A percentile compares a stretch with the other conserved stretches of the same genome.
These are phyloP conservation scores for Ceratocystis huliohia DNA, from an alignment of 2,329 filamentous ascomycete genomes.

Conservation along the genomic window DNA sequence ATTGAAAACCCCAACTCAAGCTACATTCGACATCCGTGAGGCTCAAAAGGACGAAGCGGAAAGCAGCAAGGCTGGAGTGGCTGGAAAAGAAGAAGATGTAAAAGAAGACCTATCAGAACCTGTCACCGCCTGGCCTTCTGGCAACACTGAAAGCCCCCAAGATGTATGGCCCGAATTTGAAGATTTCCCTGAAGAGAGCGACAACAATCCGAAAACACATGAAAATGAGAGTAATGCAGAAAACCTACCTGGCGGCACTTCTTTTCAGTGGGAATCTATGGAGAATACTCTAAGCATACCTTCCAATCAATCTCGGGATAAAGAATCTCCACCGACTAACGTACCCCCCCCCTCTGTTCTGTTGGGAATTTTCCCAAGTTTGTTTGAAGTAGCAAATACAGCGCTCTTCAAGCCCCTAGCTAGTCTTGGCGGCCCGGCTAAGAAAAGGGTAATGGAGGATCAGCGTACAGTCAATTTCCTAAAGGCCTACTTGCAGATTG, in stretches of 20 bases:
- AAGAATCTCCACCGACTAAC: constrained; percentile 58
- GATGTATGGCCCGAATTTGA: constrained; percentile 43
- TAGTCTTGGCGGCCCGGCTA: constrained; percentile 43
- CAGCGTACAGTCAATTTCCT: constrained; percentile 51
- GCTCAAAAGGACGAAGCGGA: background rate
- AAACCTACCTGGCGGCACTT: background rate
- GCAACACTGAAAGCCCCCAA: constrained; percentile 25
- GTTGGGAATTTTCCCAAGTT: constrained; percentile 58
- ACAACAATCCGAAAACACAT: background rate
- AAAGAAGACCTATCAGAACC: constrained; percentile 23
- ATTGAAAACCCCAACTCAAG: constrained; percentile 33
- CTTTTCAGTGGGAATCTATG: constrained; percentile 34
- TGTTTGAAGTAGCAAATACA: constrained; percentile 54
- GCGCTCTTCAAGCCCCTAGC: constrained; percentile 54
- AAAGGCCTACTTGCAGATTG: constrained; percentile 48
- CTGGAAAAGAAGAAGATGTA: constrained; percentile 24
- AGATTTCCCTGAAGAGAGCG: constrained; percentile 28
- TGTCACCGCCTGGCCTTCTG: constrained; percentile 36
- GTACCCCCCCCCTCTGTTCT: constrained; percentile 79
- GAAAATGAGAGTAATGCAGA: background rate
- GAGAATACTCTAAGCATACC: constrained; percentile 24
- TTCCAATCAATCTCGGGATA: constrained; percentile 10
- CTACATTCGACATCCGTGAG: constrained; percentile 25
- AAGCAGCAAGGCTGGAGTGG: constrained; percentile 26
- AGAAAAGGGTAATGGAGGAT: constrained; percentile 51